A percentile compares a stretch with the other conserved stretches of the same genome.
Evolutionary conservation across 495 filamentous ascomycete genomes (phyloP).

Genomic region (Tetracladium setigerum): DNA sequence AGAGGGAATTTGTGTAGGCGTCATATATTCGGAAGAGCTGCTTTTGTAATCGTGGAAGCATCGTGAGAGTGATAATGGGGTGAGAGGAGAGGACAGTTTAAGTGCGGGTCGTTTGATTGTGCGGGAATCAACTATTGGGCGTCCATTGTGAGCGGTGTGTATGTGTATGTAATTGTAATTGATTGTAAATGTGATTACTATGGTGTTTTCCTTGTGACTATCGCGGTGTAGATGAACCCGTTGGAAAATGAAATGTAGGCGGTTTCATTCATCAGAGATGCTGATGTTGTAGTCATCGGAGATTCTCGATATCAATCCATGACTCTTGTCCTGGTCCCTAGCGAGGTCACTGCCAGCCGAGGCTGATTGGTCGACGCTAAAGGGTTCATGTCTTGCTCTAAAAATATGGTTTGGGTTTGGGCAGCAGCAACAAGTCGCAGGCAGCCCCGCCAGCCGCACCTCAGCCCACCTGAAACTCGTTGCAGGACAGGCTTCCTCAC

Average conservation of each 20-base stretch:
- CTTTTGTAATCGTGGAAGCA: constrained; percentile 55
- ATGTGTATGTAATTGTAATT: constrained; percentile 8
- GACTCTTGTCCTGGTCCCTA: too few relatives aligned
- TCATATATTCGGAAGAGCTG: constrained; percentile 40
- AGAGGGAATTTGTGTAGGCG: constrained; percentile 40
- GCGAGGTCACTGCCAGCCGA: too few relatives aligned
- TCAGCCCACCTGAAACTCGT: not conserved
- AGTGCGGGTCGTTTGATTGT: constrained; percentile 3
- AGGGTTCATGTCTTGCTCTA: too few relatives aligned
- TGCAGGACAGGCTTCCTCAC: not conserved
- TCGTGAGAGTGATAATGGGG: constrained; percentile 34
- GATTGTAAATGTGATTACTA: not conserved
- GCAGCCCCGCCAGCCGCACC: not conserved
- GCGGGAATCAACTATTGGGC: not conserved
- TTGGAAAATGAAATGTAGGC: not conserved
- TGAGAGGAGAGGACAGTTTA: constrained; percentile 4
- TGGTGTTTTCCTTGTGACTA: not conserved
- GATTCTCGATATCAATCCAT: too few relatives aligned
- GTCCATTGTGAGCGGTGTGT: not conserved
- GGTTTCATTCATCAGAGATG: too few relatives aligned
- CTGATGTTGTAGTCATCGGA: too few relatives aligned
- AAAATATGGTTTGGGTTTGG: too few relatives aligned
- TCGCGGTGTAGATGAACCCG: constrained; percentile 2
- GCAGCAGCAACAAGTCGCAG: not conserved
- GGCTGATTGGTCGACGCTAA: too few relatives aligned